A percentile compares a stretch with the other conserved stretches of the same genome.
phyloP scores from a whole-genome alignment of 2,329 filamentous ascomycete genomes.

The Botryotinia narcissicola region DNA sequence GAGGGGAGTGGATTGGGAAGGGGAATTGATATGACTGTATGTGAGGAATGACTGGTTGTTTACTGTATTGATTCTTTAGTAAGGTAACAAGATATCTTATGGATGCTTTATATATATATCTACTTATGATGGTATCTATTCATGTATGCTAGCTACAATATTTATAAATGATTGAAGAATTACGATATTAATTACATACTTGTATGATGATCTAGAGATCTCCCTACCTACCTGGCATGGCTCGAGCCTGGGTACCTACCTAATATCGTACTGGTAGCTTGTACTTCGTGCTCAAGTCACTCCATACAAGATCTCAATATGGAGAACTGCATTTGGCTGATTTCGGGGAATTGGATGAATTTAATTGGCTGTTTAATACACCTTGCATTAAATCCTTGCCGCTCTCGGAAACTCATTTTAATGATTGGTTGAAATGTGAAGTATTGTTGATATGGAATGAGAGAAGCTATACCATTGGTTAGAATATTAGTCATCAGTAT shows the following conservation, averaged over 20 bases:
- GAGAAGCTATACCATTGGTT: neutral
- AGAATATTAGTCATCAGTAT: rapidly evolving
- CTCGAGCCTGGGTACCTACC: neutral
- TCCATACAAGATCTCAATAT: neutral
- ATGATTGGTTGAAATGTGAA: neutral
- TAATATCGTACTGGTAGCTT: neutral
- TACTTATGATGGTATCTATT: neutral
- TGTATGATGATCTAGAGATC: neutral
- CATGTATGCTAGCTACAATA: neutral
- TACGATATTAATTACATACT: no score
- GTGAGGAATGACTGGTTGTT: neutral
- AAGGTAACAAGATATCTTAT: neutral
- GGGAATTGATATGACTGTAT: neutral
- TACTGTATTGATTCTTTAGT: neutral
- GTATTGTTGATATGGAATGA: neutral
- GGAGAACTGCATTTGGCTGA: neutral
- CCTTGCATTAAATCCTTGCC: neutral
- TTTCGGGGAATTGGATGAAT: neutral
- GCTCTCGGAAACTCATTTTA: neutral
- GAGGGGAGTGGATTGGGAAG: neutral
- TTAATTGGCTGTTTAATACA: neutral
- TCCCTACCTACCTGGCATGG: neutral
- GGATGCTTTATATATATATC: neutral
- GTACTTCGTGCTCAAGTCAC: no score
- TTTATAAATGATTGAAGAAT: neutral